Evolutionary conservation across 192 early-diverging fungal species (phyloP), one percentile per base, ranked within the genome.

Genomic region (Coemansia sp.): DNA sequence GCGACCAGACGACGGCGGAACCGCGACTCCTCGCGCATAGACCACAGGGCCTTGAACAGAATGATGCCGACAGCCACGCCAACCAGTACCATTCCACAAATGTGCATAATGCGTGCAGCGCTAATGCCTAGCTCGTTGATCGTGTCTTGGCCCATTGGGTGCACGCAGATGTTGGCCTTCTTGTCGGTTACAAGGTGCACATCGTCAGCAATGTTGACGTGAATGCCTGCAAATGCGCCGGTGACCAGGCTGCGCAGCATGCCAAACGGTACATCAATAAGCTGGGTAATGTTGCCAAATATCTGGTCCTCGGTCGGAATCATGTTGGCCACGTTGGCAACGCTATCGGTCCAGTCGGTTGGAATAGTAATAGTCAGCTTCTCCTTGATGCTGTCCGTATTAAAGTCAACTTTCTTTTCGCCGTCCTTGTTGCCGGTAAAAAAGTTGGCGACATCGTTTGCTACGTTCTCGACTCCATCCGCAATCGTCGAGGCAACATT

Each of bases 241-340:
- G 37, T 66, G 29, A 73, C 41, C 7, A 57, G 61, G 1, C 47
- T 57, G 49, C 67, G 63, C 48, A 79, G 67, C 22, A 69, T 62
- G 49, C 43, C 41, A 53, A 79, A 79, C 10, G 76, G 76, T 17
- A 73, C 57, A 53, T 79, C 67, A 31, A 79, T 65, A n/a, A 79
- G 37, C 43, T 43, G 11, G 0, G 67, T 69, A 51, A 79, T 55
- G 61, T 79, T 70, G 57, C 76, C 76, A 12, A 79, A 79, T 1
- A 79, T 69, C 60, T 79, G 50, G 23, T 73, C 67, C 38, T 72
- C 70, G 16, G 76, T 69, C 11, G 76, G 76, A 21, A 79, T 79
- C 65, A 69, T 69, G 52, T 63, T 39, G 3, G 52, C 29, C 35
- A 79, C 38, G 5, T 45, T 51, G 35, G 45, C 49, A 56, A 79